Conservation (phyloP, 106 monocot species). For the Platanthera zijinensis region DNA sequence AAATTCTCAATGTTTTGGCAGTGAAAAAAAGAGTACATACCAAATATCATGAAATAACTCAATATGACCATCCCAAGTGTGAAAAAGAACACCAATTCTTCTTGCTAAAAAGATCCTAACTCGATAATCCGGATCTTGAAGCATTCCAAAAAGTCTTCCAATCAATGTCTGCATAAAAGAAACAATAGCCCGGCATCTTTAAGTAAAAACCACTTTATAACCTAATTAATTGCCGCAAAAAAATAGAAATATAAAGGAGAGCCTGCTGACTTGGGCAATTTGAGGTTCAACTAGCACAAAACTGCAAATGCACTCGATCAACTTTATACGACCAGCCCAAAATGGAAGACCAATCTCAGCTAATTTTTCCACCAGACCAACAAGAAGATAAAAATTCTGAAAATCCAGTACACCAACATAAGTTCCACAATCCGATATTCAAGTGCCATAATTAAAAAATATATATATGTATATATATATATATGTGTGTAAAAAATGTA, state of each 20-base stretch:
- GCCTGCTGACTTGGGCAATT: conserved; percentile 55
- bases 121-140: conserved; percentile 86
- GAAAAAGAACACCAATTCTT: conserved; percentile 68
- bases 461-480: background rate
- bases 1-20: background rate
- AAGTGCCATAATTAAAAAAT: background rate
- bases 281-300: conserved; percentile 66
- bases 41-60: conserved; percentile 91
- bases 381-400: conserved; percentile 53
- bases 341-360: conserved; percentile 43
- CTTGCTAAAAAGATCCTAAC: conserved; percentile 79
- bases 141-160: conserved; percentile 58
- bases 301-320: conserved; percentile 71
- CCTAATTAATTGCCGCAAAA: background rate
- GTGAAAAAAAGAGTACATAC: conserved; percentile 24
- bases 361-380: conserved; percentile 39
- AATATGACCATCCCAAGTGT: conserved; percentile 91
- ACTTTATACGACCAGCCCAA: conserved; percentile 58
- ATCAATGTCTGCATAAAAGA: conserved; percentile 49
- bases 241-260: background rate
- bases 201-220: background rate
- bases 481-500: background rate
- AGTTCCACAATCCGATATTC: background rate
- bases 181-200: conserved; percentile 4
- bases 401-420: conserved; percentile 9